These are phyloP conservation scores for Dipteronia dyeriana DNA, from an alignment of 345 rosid genomes.

Conservation along the genomic window DNA sequence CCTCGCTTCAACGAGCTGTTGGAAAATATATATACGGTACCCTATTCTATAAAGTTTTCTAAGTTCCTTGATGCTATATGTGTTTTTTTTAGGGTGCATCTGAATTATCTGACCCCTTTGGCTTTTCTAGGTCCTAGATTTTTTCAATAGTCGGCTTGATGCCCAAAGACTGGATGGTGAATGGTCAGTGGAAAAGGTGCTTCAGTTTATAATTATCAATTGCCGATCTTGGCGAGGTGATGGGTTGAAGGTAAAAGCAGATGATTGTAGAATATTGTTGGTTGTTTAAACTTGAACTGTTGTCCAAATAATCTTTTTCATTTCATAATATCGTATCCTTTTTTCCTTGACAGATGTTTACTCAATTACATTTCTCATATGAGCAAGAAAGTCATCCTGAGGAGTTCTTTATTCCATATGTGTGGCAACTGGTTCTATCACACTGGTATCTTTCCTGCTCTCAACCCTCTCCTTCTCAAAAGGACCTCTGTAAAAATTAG, in stretches of 20 bases:
- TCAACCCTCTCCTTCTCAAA: not conserved
- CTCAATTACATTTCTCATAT: slow-evolving; percentile 90
- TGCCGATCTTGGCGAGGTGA: slow-evolving; percentile 96
- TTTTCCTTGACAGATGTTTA: slow-evolving; percentile 70
- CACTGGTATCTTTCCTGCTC: slow-evolving; percentile 50
- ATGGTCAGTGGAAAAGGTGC: slow-evolving; percentile 98
- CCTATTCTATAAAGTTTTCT: slow-evolving; percentile 6
- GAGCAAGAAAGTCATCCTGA: slow-evolving; percentile 99
- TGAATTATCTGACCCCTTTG: slow-evolving; percentile 1
- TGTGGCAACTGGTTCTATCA: slow-evolving; percentile 80
- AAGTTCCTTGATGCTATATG: not conserved
- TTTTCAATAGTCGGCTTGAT: slow-evolving; percentile 90
- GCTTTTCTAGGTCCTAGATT: slow-evolving; percentile 72
- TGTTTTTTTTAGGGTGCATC: not conserved
- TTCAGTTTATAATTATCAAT: slow-evolving; percentile 64
- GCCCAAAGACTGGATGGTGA: slow-evolving; percentile 79
- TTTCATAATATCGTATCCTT: not conserved
- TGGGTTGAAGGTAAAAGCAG: slow-evolving; percentile 77
- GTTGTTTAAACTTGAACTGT: not conserved
- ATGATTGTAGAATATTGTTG: not conserved
- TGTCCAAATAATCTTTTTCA: not conserved
- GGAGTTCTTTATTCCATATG: slow-evolving; percentile 93
- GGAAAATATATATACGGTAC: slow-evolving; percentile 82
- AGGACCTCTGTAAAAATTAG: not conserved
- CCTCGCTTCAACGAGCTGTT: slow-evolving; percentile 89